These are phyloP conservation scores for Pugionium dolabratum DNA, from an alignment of 345 rosid genomes.

Conservation along the genomic window DNA sequence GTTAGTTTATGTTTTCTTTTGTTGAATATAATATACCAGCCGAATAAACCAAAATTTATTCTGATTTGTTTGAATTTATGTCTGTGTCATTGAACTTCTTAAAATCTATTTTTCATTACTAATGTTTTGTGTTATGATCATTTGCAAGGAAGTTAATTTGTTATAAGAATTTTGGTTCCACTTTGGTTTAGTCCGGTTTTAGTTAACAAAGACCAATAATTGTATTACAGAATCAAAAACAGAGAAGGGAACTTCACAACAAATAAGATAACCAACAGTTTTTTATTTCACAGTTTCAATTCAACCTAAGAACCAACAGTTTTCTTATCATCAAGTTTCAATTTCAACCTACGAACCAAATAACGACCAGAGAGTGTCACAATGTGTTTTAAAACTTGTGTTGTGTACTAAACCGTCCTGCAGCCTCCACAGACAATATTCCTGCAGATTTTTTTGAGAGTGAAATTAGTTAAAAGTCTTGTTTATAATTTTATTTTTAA, in stretches of 20 bases:
- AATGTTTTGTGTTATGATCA: not conserved
- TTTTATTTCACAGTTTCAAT: conserved; percentile 16
- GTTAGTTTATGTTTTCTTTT: too few relatives aligned
- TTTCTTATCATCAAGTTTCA: conserved; percentile 26
- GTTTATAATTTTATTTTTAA: too few relatives aligned
- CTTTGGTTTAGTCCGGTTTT: not conserved
- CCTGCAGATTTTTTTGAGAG: conserved; percentile 42
- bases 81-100: too few relatives aligned
- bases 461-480: conserved; percentile 7
- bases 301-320: conserved; percentile 28
- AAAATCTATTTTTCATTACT: not conserved
- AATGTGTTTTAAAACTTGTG: conserved; percentile 12
- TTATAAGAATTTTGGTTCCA: not conserved
- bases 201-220: too few relatives aligned
- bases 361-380: conserved; percentile 23
- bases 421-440: conserved; percentile 83
- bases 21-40: too few relatives aligned
- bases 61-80: not conserved
- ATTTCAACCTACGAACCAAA: conserved; percentile 14
- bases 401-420: conserved; percentile 43
- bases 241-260: conserved; percentile 20
- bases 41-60: not conserved
- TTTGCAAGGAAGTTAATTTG: not conserved
- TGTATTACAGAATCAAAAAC: conserved; percentile 17
- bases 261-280: conserved; percentile 40